Percentiles rank a stretch among this genome's conserved stretches.
Evolutionary conservation across 768 basidiomycete genomes (phyloP).

Genomic region (Amanita rubescens): DNA sequence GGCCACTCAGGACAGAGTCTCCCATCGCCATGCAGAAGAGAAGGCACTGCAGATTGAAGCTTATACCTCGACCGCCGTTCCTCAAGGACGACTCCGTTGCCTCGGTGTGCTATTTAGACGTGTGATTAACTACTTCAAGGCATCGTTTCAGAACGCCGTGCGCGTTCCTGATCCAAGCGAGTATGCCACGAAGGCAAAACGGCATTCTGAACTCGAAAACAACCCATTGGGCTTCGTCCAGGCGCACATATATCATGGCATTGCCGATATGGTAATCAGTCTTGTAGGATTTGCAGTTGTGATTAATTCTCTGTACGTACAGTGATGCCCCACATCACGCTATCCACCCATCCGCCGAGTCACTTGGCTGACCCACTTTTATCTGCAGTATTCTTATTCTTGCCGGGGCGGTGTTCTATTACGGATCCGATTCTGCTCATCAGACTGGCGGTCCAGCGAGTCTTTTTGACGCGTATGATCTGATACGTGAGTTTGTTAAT

Average conservation of each 20-base stretch:
- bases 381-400: slow-evolving; percentile 66
- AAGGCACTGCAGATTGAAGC: slow-evolving; percentile 9
- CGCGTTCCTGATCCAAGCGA: slow-evolving; percentile 28
- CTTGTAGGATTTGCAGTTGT: slow-evolving; percentile 81
- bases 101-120: slow-evolving; percentile 4
- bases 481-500: slow-evolving; percentile 64
- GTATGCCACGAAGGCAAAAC: slow-evolving; percentile 28
- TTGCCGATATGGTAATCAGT: slow-evolving; percentile 57
- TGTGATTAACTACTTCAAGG: slow-evolving; percentile 14
- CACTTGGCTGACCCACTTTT: slow-evolving; percentile 1
- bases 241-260: slow-evolving; percentile 59
- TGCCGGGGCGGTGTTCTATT: slow-evolving; percentile 76
- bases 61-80: neutral
- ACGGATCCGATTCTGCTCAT: slow-evolving; percentile 24
- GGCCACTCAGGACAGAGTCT: slow-evolving; percentile 73
- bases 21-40: slow-evolving; percentile 21
- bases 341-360: neutral
- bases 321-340: neutral
- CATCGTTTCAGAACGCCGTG: slow-evolving; percentile 27
- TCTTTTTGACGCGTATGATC: slow-evolving; percentile 76
- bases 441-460: slow-evolving; percentile 44
- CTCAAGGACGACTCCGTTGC: neutral
- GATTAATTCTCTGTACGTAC: slow-evolving; percentile 73
- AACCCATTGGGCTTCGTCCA: slow-evolving; percentile 46
- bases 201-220: slow-evolving; percentile 51